Percentiles rank a stretch among this genome's conserved stretches.
Evolutionary conservation across 169 alveolate genomes (phyloP).

Genomic region (Besnoitia besnoiti): DNA sequence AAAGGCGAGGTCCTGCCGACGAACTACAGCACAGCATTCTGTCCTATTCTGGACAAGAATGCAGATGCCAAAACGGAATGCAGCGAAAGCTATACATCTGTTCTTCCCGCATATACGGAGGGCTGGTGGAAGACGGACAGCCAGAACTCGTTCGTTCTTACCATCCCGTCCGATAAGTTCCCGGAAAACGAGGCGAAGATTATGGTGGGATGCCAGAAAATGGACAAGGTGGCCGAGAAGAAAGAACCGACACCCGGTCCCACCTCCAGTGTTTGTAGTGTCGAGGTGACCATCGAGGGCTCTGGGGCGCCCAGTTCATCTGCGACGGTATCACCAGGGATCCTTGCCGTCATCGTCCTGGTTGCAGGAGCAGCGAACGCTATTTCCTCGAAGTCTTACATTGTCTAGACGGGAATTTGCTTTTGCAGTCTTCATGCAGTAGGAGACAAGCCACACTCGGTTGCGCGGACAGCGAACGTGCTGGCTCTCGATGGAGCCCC

Average conservation of each 20-base stretch:
- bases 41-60: background rate
- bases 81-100: background rate
- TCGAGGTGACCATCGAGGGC: background rate
- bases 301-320: no score
- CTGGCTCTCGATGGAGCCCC: no score
- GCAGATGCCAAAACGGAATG: background rate
- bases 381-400: no score
- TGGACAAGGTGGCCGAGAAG: no score
- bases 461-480: no score
- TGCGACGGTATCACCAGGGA: no score
- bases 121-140: background rate
- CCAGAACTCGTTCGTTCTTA: background rate
- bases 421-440: no score
- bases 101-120: background rate
- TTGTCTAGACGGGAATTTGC: no score
- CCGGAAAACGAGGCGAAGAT: background rate
- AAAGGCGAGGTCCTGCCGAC: background rate
- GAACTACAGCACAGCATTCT: background rate
- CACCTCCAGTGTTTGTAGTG: background rate
- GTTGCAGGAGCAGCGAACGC: no score
- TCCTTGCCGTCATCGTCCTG: no score
- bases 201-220: background rate
- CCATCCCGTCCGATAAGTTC: background rate
- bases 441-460: no score
- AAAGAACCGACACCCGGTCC: background rate